These are phyloP conservation scores for Sporothrix brunneoviolacea DNA, from an alignment of 2,329 filamentous ascomycete genomes.

Conservation along the genomic window DNA sequence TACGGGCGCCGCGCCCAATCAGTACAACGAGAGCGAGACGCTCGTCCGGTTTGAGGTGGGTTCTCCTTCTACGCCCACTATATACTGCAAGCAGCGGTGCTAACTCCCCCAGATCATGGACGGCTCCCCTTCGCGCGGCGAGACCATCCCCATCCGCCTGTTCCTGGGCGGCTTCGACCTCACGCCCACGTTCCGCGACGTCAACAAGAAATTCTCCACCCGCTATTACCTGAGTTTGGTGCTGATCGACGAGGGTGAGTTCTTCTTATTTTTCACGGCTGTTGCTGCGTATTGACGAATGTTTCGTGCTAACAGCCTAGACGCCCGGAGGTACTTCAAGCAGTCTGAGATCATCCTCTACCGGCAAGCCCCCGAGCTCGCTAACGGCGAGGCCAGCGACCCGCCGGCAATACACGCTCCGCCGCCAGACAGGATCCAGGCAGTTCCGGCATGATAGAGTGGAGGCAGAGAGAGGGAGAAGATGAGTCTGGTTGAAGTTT, in stretches of 20 bases:
- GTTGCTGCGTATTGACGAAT: background rate
- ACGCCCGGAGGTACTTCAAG: slow-evolving; percentile 96
- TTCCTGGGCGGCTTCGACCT: slow-evolving; percentile 97
- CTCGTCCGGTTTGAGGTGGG: slow-evolving; percentile 86
- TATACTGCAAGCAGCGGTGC: no score
- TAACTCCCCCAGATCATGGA: slow-evolving; percentile 74
- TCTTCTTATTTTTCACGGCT: background rate
- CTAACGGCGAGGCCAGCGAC: slow-evolving; percentile 31
- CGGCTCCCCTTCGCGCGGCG: slow-evolving; percentile 90
- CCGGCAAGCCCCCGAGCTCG: slow-evolving; percentile 64
- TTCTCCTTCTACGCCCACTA: background rate
- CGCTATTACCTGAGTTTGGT: slow-evolving; percentile 96
- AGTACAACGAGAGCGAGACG: slow-evolving; percentile 99
- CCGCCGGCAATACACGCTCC: slow-evolving; percentile 28
- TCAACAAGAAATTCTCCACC: slow-evolving; percentile 99
- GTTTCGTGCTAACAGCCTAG: slow-evolving; percentile 38
- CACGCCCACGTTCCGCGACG: slow-evolving; percentile 96
- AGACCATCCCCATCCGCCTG: slow-evolving; percentile 90
- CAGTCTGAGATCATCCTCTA: slow-evolving; percentile 97
- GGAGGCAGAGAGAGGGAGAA: background rate
- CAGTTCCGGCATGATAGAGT: slow-evolving; percentile 28
- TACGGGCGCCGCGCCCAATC: slow-evolving; percentile 91
- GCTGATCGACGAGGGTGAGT: slow-evolving; percentile 80
- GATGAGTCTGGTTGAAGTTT: no score
- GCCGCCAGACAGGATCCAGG: slow-evolving; percentile 39